A percentile compares a stretch with the other conserved stretches of the same genome.
Evolutionary conservation across 2,329 filamentous ascomycete species (phyloP).

Genomic region (Exophiala sp.): DNA sequence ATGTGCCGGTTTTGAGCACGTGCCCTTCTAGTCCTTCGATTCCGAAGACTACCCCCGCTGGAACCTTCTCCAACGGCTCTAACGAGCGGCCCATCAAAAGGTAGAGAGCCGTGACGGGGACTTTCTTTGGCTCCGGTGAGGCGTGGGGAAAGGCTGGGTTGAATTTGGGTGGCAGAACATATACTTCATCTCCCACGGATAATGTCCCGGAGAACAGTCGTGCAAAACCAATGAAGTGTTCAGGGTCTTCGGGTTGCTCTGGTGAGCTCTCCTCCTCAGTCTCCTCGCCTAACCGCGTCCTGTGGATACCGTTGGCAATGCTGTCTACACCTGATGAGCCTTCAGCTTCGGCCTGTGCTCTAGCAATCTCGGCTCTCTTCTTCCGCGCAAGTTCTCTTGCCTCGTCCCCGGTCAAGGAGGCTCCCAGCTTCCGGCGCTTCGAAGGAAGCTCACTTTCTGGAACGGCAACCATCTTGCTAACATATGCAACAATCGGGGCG

Average conservation of each 20-base stretch:
- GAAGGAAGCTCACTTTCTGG: conserved; percentile 86
- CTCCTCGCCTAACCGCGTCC: conserved; percentile 41
- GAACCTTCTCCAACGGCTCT: conserved; percentile 74
- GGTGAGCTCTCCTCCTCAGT: conserved; percentile 44
- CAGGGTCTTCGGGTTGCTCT: conserved; percentile 53
- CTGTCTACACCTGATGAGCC: conserved; percentile 58
- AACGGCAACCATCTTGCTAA: conserved; percentile 97
- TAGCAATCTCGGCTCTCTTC: conserved; percentile 83
- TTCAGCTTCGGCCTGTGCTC: conserved; percentile 61
- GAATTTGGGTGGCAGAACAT: conserved; percentile 90
- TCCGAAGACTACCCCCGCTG: conserved; percentile 90
- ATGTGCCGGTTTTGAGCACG: conserved; percentile 89
- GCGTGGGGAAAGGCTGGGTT: conserved; percentile 70
- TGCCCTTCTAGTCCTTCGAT: conserved; percentile 88
- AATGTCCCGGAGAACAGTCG: conserved; percentile 87
- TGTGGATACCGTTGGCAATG: conserved; percentile 53
- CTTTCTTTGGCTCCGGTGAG: conserved; percentile 68
- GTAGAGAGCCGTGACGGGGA: conserved; percentile 82
- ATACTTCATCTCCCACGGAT: conserved; percentile 81
- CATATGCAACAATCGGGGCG: conserved; percentile 82
- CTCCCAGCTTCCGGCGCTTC: conserved; percentile 66
- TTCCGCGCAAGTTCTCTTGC: conserved; percentile 78
- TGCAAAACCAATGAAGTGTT: conserved; percentile 91
- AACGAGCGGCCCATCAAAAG: conserved; percentile 91
- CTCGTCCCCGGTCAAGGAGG: conserved; percentile 74